Percentiles rank a stretch among this genome's conserved stretches.
Conservation (phyloP, 768 basidiomycete genomes). For the Baorangia bicolor region DNA sequence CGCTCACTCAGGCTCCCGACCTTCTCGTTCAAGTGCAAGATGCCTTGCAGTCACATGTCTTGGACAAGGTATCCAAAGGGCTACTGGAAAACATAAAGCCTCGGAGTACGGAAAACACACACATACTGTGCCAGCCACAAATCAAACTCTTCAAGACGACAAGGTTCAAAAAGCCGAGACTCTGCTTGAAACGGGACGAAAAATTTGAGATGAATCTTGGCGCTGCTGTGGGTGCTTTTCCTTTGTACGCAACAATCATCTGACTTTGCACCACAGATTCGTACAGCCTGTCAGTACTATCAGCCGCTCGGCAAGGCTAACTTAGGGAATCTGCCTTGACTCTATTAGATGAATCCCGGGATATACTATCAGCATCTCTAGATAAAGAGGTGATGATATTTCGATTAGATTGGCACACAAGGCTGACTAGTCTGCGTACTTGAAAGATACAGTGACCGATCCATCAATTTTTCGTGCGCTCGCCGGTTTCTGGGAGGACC, state of each 20-base stretch:
- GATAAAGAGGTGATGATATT: slow-evolving; percentile 63
- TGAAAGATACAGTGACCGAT: slow-evolving; percentile 79
- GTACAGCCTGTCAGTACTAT: slow-evolving; percentile 54
- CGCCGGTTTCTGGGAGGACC: slow-evolving; percentile 84
- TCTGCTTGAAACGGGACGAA: slow-evolving; percentile 78
- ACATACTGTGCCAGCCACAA: slow-evolving; percentile 54
- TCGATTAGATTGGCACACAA: neutral
- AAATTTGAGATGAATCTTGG: slow-evolving; percentile 90
- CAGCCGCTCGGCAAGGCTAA: slow-evolving; percentile 44
- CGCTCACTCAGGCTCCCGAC: slow-evolving; percentile 53
- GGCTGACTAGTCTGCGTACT: slow-evolving; percentile 41
- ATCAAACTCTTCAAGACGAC: slow-evolving; percentile 50
- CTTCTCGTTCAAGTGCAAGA: slow-evolving; percentile 56
- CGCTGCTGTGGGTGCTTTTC: slow-evolving; percentile 58
- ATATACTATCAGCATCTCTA: slow-evolving; percentile 69
- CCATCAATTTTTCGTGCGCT: slow-evolving; percentile 80
- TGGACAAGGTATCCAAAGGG: slow-evolving; percentile 61
- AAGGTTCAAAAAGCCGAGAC: slow-evolving; percentile 65
- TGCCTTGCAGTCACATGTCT: slow-evolving; percentile 68
- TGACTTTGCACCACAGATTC: slow-evolving; percentile 38
- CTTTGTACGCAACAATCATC: slow-evolving; percentile 7
- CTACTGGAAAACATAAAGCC: slow-evolving; percentile 53
- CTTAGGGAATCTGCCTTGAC: slow-evolving; percentile 46
- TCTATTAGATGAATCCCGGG: slow-evolving; percentile 73
- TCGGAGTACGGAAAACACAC: slow-evolving; percentile 48